A percentile compares a stretch with the other conserved stretches of the same genome.
These are phyloP conservation scores for Picea engelmannii DNA, from an alignment of 83 land plant species.

Conservation along the genomic window DNA sequence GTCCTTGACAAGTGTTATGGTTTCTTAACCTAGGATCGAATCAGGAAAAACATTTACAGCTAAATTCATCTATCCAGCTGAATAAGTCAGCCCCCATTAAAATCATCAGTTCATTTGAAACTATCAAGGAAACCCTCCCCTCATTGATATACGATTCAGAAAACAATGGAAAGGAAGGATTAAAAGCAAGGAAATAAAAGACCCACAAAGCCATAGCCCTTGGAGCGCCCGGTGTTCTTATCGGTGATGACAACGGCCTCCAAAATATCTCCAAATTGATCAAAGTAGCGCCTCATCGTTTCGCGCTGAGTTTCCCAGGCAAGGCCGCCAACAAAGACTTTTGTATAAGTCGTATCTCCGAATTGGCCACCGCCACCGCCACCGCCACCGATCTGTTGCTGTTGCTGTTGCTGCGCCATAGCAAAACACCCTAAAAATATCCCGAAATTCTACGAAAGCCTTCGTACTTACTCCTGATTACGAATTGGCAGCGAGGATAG, in stretches of 20 bases:
- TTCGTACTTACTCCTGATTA: not conserved
- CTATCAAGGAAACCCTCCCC: not conserved
- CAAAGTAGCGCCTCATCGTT: conserved; percentile 31
- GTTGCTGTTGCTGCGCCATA: conserved; percentile 8
- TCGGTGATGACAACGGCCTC: conserved; percentile 42
- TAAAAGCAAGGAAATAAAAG: not conserved
- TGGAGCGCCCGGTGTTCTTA: conserved; percentile 36
- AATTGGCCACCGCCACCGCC: conserved; percentile 4
- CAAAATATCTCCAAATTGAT: conserved; percentile 39
- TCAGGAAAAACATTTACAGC: too few species aligned
- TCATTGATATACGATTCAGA: not conserved
- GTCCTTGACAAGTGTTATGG: too few species aligned
- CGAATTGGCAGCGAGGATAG: not conserved
- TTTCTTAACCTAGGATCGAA: too few species aligned
- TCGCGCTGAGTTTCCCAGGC: conserved; percentile 42
- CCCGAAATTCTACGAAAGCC: too few species aligned
- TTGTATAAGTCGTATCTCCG: conserved; percentile 23
- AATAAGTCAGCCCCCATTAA: too few species aligned
- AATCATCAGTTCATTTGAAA: not conserved
- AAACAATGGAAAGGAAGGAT: not conserved
- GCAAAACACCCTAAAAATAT: not conserved
- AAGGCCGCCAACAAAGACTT: conserved; percentile 34
- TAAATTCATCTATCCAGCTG: too few species aligned
- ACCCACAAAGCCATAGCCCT: conserved; percentile 42
- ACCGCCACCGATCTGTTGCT: conserved; percentile 7